phyloP scores from a whole-genome alignment of 495 filamentous ascomycete genomes.

The Penicillium silybi region DNA sequence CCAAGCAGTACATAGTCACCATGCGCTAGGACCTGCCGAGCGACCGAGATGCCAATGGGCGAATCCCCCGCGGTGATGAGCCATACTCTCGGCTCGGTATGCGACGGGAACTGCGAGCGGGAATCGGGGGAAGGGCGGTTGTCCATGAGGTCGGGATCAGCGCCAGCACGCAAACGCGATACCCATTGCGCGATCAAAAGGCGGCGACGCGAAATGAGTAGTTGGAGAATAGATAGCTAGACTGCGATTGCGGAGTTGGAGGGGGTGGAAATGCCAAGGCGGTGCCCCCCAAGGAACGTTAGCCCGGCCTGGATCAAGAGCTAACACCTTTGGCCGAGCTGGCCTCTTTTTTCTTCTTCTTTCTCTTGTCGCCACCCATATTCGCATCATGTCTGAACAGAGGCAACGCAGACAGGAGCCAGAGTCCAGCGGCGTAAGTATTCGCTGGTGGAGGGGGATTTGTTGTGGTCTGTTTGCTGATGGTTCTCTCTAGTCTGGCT shows the following conservation, averaged over 20 bases:
- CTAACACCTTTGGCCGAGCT: constrained; percentile 13
- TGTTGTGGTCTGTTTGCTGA: constrained; percentile 15
- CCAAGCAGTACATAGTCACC: constrained; percentile 84
- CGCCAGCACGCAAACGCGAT: constrained; percentile 22
- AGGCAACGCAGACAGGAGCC: constrained; percentile 38
- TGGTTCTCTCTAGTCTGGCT: constrained; percentile 40
- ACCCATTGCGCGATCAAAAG: constrained; percentile 29
- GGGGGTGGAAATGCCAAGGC: constrained; percentile 21
- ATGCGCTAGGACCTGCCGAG: constrained; percentile 72
- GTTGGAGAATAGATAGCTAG: not conserved
- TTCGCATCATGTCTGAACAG: constrained; percentile 43
- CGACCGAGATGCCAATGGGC: constrained; percentile 70
- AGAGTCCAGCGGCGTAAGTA: constrained; percentile 38
- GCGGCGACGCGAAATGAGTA: not conserved
- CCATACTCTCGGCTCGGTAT: constrained; percentile 69
- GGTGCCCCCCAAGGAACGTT: constrained; percentile 18
- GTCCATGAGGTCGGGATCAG: constrained; percentile 31
- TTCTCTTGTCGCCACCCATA: constrained; percentile 4
- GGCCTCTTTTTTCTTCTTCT: constrained; percentile 26
- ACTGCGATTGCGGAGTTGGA: constrained; percentile 11
- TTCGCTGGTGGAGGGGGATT: not conserved
- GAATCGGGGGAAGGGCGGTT: constrained; percentile 35
- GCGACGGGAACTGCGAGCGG: constrained; percentile 54
- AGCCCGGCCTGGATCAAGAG: constrained; percentile 4
- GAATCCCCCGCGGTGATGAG: constrained; percentile 80